Percentiles rank a stretch among this genome's conserved stretches.
phyloP scores from a whole-genome alignment of 2,329 filamentous ascomycete genomes.

The Pseudogymnoascus sp. region DNA sequence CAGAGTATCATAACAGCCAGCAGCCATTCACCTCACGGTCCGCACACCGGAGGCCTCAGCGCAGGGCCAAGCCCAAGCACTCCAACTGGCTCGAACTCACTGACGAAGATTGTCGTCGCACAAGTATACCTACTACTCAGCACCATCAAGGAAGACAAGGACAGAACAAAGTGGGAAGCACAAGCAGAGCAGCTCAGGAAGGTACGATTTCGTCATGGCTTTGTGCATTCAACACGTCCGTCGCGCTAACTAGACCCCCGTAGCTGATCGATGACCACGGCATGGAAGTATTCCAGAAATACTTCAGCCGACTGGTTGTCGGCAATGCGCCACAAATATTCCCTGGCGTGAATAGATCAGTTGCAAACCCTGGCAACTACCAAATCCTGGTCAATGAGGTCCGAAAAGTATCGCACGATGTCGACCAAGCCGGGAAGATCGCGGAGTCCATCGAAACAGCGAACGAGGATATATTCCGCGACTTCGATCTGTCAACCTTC shows the following conservation, averaged over 20 bases:
- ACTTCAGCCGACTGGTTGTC: slow-evolving; percentile 85
- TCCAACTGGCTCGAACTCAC: slow-evolving; percentile 47
- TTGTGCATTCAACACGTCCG: slow-evolving; percentile 12
- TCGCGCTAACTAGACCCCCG: slow-evolving; percentile 11
- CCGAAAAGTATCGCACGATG: slow-evolving; percentile 73
- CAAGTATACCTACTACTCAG: slow-evolving; percentile 92
- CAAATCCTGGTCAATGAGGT: slow-evolving; percentile 76
- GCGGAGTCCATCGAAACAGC: slow-evolving; percentile 86
- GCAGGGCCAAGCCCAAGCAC: slow-evolving; percentile 30
- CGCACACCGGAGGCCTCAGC: slow-evolving; percentile 40
- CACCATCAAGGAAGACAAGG: slow-evolving; percentile 91
- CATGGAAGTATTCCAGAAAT: slow-evolving; percentile 97
- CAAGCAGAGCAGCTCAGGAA: slow-evolving; percentile 89
- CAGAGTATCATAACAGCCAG: slow-evolving; percentile 30
- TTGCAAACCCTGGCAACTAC: slow-evolving; percentile 73
- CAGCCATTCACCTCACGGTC: slow-evolving; percentile 31
- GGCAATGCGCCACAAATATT: slow-evolving; percentile 91
- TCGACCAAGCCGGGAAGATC: slow-evolving; percentile 79
- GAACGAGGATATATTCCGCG: slow-evolving; percentile 87
- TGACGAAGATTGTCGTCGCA: slow-evolving; percentile 89
- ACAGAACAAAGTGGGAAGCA: slow-evolving; percentile 79
- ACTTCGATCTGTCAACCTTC: slow-evolving; percentile 93
- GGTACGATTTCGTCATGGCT: slow-evolving; percentile 44
- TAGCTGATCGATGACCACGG: slow-evolving; percentile 95
- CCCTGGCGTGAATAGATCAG: slow-evolving; percentile 63